These are phyloP conservation scores for Ettlia oleoabundans DNA, from an alignment of 139 green algal species.

Conservation along the genomic window DNA sequence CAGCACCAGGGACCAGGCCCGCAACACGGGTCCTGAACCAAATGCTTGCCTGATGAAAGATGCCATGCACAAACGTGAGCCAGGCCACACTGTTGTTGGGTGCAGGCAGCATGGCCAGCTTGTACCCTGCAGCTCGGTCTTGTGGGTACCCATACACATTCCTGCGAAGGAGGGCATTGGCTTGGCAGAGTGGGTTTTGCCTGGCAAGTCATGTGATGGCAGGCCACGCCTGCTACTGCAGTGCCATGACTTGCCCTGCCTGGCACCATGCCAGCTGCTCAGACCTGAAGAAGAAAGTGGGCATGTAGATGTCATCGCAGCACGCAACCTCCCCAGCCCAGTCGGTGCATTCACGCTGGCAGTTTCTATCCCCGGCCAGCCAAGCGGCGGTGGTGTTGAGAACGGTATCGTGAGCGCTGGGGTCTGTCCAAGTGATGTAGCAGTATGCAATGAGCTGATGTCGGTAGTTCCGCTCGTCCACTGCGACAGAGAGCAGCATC, in stretches of 20 bases:
- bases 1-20: too few relatives aligned
- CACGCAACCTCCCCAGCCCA: neutral
- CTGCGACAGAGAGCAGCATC: too few relatives aligned
- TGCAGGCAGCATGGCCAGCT: neutral
- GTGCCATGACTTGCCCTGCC: too few relatives aligned
- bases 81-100: constrained; percentile 14
- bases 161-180: too few relatives aligned
- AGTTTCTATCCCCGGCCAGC: neutral
- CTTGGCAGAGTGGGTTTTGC: too few relatives aligned
- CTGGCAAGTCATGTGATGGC: too few relatives aligned
- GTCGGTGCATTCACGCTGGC: neutral
- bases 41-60: neutral
- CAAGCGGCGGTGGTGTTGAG: neutral
- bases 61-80: neutral
- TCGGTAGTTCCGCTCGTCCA: neutral
- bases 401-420: neutral
- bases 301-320: constrained; percentile 30
- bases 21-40: too few relatives aligned
- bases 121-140: constrained; percentile 10
- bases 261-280: neutral
- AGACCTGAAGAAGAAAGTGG: constrained; percentile 30
- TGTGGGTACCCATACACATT: neutral
- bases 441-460: neutral
- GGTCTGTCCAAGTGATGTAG: constrained; percentile 11
- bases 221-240: too few relatives aligned